Conservation (phyloP, 1,284 basidiomycete species). For the Taiwanofungus camphoratus region DNA sequence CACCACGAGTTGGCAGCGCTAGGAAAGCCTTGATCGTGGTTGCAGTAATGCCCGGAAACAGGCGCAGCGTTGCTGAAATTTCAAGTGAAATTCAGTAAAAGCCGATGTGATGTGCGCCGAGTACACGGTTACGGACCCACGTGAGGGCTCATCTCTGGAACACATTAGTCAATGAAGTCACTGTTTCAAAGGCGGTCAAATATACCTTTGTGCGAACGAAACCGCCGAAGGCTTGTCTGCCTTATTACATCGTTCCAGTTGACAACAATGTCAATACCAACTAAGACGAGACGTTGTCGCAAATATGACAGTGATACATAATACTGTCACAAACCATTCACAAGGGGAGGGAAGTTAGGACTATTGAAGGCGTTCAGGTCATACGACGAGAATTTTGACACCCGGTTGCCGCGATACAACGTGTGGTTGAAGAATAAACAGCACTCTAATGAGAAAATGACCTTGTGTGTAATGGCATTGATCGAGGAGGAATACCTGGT, state of each 20-base stretch:
- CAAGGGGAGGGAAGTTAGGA: conserved; percentile 81
- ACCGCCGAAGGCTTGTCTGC: conserved; percentile 69
- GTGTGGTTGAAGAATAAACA: conserved; percentile 87
- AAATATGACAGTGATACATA: neutral
- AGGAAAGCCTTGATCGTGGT: conserved; percentile 71
- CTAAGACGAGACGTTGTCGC: conserved; percentile 29
- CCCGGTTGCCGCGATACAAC: conserved; percentile 82
- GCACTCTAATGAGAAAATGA: conserved; percentile 47
- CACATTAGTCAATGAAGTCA: no score
- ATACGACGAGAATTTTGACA: conserved; percentile 81
- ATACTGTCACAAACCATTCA: conserved; percentile 52
- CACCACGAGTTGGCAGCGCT: conserved; percentile 64
- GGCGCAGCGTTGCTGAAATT: conserved; percentile 59
- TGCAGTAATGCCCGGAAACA: conserved; percentile 84
- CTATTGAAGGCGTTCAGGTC: conserved; percentile 85
- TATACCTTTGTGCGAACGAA: conserved; percentile 74
- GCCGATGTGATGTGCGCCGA: neutral
- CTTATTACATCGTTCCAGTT: conserved; percentile 83
- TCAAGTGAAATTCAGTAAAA: neutral
- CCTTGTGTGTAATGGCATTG: neutral
- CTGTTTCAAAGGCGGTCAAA: no score
- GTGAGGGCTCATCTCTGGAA: conserved; percentile 68
- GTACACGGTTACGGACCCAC: conserved; percentile 48
- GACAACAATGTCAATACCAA: conserved; percentile 85
- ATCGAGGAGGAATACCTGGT: conserved; percentile 50